Percentiles rank a stretch among this genome's conserved stretches.
phyloP scores from a whole-genome alignment of 768 basidiomycete species.

The Termitomyces bulborhizus region DNA sequence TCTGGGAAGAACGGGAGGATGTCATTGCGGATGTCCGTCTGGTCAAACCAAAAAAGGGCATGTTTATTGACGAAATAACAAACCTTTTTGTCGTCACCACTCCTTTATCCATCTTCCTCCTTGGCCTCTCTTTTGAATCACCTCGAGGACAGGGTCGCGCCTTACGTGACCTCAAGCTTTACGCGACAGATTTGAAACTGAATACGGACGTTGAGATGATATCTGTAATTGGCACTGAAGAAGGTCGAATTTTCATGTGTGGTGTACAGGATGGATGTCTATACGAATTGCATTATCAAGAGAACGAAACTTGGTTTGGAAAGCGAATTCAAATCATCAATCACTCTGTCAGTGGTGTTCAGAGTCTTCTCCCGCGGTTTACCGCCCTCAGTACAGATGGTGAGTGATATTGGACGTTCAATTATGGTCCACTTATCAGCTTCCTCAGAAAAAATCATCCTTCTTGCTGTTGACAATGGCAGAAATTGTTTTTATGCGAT shows the following conservation, averaged over 20 bases:
- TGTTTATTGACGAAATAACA: slow-evolving; percentile 92
- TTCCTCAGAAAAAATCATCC: slow-evolving; percentile 60
- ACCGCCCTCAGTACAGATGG: slow-evolving; percentile 59
- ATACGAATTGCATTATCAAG: slow-evolving; percentile 90
- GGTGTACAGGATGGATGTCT: slow-evolving; percentile 81
- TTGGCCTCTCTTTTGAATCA: slow-evolving; percentile 66
- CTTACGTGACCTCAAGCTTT: slow-evolving; percentile 78
- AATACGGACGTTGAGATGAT: slow-evolving; percentile 82
- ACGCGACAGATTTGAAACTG: slow-evolving; percentile 81
- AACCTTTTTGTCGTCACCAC: slow-evolving; percentile 88
- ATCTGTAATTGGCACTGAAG: slow-evolving; percentile 69
- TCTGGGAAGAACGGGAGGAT: slow-evolving; percentile 87
- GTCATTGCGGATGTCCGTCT: slow-evolving; percentile 86
- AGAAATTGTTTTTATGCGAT: slow-evolving; percentile 79
- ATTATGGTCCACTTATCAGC: slow-evolving; percentile 4
- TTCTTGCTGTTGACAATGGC: slow-evolving; percentile 57
- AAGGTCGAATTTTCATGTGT: slow-evolving; percentile 90
- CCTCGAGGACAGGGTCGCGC: slow-evolving; percentile 32
- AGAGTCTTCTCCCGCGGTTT: slow-evolving; percentile 76
- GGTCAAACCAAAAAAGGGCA: slow-evolving; percentile 75
- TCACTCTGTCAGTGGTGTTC: slow-evolving; percentile 74
- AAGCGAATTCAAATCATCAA: slow-evolving; percentile 83
- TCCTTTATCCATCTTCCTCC: slow-evolving; percentile 71
- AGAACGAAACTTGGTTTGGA: slow-evolving; percentile 88
- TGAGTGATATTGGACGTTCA: slow-evolving; percentile 25